Percentiles rank a stretch among this genome's conserved stretches.
These are phyloP conservation scores for Grosmannia penicillata DNA, from an alignment of 2,329 filamentous ascomycete genomes.

Conservation along the genomic window DNA sequence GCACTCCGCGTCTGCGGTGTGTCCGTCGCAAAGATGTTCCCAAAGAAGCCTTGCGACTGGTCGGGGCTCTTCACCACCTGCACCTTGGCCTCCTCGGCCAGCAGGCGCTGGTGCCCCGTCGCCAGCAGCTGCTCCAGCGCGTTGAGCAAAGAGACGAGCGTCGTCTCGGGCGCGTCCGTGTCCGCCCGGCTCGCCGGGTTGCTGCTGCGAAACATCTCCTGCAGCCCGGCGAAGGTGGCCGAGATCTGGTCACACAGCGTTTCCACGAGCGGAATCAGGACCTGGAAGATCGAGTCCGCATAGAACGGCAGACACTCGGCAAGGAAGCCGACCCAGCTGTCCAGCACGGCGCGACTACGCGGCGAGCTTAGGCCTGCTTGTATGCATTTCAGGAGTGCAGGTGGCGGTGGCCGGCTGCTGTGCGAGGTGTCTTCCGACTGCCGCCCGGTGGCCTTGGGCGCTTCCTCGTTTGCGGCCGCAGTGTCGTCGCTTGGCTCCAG, in stretches of 20 bases:
- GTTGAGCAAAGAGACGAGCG: slow-evolving; percentile 74
- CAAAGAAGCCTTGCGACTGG: slow-evolving; percentile 76
- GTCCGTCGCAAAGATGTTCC: slow-evolving; percentile 79
- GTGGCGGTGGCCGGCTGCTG: slow-evolving; percentile 33
- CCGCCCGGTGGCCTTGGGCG: no score
- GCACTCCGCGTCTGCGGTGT: slow-evolving; percentile 60
- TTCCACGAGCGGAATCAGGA: slow-evolving; percentile 79
- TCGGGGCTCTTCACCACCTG: slow-evolving; percentile 64
- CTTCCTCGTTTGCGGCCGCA: slow-evolving; percentile 26
- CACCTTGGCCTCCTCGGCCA: slow-evolving; percentile 58
- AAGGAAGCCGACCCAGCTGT: slow-evolving; percentile 84
- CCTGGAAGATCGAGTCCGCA: slow-evolving; percentile 72
- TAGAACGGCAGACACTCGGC: slow-evolving; percentile 74
- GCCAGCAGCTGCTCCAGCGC: slow-evolving; percentile 85
- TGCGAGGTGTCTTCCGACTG: slow-evolving; percentile 10
- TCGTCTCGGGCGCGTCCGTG: slow-evolving; percentile 46
- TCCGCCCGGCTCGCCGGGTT: slow-evolving; percentile 4
- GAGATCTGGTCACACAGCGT: slow-evolving; percentile 72
- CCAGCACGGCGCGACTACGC: slow-evolving; percentile 61
- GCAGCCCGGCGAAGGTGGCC: slow-evolving; percentile 55
- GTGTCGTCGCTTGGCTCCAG: no score
- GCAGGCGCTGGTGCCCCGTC: slow-evolving; percentile 67
- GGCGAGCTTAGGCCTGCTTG: slow-evolving; percentile 65
- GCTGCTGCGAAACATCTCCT: slow-evolving; percentile 39
- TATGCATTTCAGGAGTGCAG: slow-evolving; percentile 68